A percentile compares a stretch with the other conserved stretches of the same genome.
These are phyloP conservation scores for Priceomyces castillae DNA, from an alignment of 805 yeast genomes.

Conservation along the genomic window DNA sequence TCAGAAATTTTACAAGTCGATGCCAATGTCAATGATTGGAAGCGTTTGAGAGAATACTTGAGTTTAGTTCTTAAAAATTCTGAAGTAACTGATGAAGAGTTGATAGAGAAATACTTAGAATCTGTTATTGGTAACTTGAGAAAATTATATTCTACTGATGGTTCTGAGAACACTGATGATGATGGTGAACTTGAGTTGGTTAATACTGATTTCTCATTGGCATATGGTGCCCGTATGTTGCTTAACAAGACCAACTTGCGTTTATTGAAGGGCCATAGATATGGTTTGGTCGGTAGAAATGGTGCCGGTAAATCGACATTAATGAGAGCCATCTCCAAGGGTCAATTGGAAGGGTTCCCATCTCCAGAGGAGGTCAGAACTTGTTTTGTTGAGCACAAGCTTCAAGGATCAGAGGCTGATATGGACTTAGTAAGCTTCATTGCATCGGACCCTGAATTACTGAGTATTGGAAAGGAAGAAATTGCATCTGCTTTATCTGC, in stretches of 20 bases:
- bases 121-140: constrained; percentile 48
- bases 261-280: constrained; percentile 90
- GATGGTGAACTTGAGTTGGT: constrained; percentile 90
- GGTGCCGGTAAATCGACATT: constrained; percentile 99
- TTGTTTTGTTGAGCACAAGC: constrained; percentile 94
- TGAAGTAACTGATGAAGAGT: constrained; percentile 24
- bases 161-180: constrained; percentile 53
- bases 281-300: constrained; percentile 96
- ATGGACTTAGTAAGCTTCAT: constrained; percentile 85
- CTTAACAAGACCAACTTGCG: constrained; percentile 88
- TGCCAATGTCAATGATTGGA: constrained; percentile 47
- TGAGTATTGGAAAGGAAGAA: constrained; percentile 59
- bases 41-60: constrained; percentile 53
- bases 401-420: constrained; percentile 93
- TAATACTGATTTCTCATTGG: constrained; percentile 90
- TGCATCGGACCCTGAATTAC: constrained; percentile 82
- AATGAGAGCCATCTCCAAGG: constrained; percentile 95
- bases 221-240: constrained; percentile 97
- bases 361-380: constrained; percentile 81
- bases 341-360: constrained; percentile 97
- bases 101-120: constrained; percentile 40
- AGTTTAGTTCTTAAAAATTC: constrained; percentile 26
- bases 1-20: constrained; percentile 37
- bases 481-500: constrained; percentile 72
- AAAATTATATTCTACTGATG: constrained; percentile 46